These are phyloP conservation scores for Symmetrospora coprosmae DNA, from an alignment of 768 basidiomycete genomes.

Conservation along the genomic window DNA sequence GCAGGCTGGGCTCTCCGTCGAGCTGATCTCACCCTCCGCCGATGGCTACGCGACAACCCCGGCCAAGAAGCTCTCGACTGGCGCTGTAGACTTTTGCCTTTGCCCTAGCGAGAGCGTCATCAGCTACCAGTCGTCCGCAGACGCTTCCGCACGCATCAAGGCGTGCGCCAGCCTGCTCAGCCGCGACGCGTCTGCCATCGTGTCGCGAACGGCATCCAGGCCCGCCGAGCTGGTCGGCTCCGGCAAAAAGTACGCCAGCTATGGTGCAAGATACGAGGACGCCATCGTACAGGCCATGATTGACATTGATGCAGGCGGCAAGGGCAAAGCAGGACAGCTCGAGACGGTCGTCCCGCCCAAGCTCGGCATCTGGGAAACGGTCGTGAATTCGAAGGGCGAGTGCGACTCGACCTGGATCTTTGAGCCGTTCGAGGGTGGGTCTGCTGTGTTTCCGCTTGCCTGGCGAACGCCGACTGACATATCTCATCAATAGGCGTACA, in stretches of 20 bases:
- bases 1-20: not conserved
- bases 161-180: not conserved
- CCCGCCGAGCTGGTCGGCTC: not conserved
- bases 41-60: not conserved
- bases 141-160: not conserved
- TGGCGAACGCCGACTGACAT: not conserved
- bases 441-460: not conserved
- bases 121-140: not conserved
- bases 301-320: not conserved
- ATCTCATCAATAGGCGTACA: not conserved
- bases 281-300: not conserved
- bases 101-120: not conserved
- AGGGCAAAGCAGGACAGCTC: not conserved
- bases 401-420: conserved; percentile 32
- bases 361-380: not conserved
- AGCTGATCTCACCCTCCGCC: not conserved
- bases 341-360: not conserved
- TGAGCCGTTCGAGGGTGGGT: conserved; percentile 36
- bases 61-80: not conserved
- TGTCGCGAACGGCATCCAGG: not conserved
- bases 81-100: not conserved
- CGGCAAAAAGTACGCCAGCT: not conserved
- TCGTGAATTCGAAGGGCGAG: not conserved
- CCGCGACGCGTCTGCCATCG: not conserved
- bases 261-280: not conserved